Conservation (phyloP, 306 rosid species). For the Castanea crenata region DNA sequence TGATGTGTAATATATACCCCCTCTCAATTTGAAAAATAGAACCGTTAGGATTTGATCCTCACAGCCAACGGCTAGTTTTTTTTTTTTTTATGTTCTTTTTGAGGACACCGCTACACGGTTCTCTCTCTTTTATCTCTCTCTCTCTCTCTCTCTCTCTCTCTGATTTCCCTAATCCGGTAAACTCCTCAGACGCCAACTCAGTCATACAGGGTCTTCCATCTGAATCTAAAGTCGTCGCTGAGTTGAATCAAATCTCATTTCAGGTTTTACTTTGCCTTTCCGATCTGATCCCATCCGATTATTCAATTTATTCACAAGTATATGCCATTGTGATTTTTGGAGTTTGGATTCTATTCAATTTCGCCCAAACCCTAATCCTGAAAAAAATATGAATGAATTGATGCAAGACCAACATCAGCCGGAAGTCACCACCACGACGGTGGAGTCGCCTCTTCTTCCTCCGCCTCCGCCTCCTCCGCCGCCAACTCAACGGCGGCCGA, state of each 20-base stretch:
- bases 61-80: no score
- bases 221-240: neutral
- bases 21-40: no score
- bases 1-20: no score
- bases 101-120: no score
- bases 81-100: no score
- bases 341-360: neutral
- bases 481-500: slow-evolving; percentile 56
- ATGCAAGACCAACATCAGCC: slow-evolving; percentile 20
- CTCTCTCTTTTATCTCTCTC: neutral
- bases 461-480: slow-evolving; percentile 54
- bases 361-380: neutral
- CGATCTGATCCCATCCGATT: neutral
- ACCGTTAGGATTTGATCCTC: no score
- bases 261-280: neutral
- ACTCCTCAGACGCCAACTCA: neutral
- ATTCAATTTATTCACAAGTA: neutral
- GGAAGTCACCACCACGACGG: slow-evolving; percentile 5
- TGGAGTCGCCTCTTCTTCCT: slow-evolving; percentile 20
- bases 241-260: no score
- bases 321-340: neutral
- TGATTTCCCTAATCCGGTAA: neutral
- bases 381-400: slow-evolving; percentile 20
- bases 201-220: neutral
- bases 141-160: neutral